These are phyloP conservation scores for Mycena sanguinolenta DNA, from an alignment of 768 basidiomycete genomes.

Conservation along the genomic window DNA sequence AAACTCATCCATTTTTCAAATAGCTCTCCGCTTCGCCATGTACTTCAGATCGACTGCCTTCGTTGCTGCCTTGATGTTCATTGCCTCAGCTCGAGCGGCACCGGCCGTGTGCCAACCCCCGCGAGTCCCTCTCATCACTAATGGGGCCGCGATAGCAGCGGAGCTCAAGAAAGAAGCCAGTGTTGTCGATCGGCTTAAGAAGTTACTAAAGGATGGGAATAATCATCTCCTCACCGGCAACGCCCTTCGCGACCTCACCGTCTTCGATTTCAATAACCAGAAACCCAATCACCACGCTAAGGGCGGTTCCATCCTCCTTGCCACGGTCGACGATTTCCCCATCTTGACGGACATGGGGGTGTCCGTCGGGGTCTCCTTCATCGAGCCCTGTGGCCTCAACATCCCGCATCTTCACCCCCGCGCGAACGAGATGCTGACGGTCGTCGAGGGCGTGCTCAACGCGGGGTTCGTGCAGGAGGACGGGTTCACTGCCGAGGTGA, in stretches of 20 bases:
- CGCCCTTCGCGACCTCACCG: background rate
- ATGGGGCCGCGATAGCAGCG: background rate
- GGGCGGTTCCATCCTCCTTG: background rate
- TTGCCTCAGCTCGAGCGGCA: background rate
- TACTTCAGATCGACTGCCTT: background rate
- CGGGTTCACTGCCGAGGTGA: background rate
- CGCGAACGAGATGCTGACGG: background rate
- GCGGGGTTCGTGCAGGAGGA: background rate
- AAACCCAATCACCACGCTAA: background rate
- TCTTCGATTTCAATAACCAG: background rate
- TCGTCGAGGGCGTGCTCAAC: background rate
- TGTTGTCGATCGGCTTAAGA: background rate
- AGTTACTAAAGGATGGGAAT: background rate
- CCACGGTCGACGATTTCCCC: background rate
- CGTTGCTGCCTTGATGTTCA: background rate
- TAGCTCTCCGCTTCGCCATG: background rate
- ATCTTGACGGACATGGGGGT: background rate
- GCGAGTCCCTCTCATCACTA: background rate
- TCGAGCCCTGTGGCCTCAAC: background rate
- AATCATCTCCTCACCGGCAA: background rate
- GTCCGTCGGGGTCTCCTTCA: background rate
- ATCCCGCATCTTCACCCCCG: background rate
- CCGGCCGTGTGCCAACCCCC: background rate
- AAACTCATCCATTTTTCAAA: no score
- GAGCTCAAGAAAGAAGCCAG: background rate